Evolutionary conservation across 768 basidiomycete species (phyloP).

Genomic region (Mrakia blollopis): DNA sequence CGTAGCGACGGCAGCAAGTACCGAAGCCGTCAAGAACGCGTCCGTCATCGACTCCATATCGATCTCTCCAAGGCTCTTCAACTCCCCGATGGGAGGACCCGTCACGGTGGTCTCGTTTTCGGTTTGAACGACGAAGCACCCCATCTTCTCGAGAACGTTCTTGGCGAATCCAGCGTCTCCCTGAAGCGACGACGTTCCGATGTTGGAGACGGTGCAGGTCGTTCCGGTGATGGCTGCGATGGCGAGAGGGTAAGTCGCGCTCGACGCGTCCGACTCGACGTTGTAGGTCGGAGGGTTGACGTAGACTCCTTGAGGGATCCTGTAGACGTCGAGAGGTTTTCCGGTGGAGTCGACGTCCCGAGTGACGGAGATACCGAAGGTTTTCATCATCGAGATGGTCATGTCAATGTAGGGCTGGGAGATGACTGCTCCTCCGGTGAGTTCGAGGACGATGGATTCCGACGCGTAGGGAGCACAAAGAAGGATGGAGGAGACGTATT

Average conservation of each 20-base stretch:
- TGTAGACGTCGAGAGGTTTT: slow-evolving; percentile 69
- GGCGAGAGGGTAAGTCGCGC: slow-evolving; percentile 93
- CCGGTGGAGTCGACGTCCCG: slow-evolving; percentile 63
- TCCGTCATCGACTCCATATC: slow-evolving; percentile 99
- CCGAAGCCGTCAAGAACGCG: slow-evolving; percentile 93
- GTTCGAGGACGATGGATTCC: slow-evolving; percentile 76
- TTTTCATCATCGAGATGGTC: slow-evolving; percentile 96
- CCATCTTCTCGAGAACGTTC: slow-evolving; percentile 90
- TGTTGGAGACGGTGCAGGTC: slow-evolving; percentile 85
- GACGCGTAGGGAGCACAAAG: slow-evolving; percentile 91
- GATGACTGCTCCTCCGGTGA: slow-evolving; percentile 91
- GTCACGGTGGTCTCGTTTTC: slow-evolving; percentile 82
- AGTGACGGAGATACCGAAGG: slow-evolving; percentile 74
- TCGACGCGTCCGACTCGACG: slow-evolving; percentile 93
- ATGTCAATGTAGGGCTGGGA: slow-evolving; percentile 99
- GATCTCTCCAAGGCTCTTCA: slow-evolving; percentile 76
- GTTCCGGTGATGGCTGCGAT: slow-evolving; percentile 98
- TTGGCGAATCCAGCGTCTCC: slow-evolving; percentile 97
- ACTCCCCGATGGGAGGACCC: slow-evolving; percentile 73
- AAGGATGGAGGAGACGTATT: slow-evolving; percentile 96
- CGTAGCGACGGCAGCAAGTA: slow-evolving; percentile 75
- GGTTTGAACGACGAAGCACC: slow-evolving; percentile 84
- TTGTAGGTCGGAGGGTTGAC: slow-evolving; percentile 70
- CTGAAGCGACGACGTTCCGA: slow-evolving; percentile 83
- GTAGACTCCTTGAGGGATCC: slow-evolving; percentile 73